Evolutionary conservation across 2,329 filamentous ascomycete species (phyloP).

Genomic region (Penicillium sp.): DNA sequence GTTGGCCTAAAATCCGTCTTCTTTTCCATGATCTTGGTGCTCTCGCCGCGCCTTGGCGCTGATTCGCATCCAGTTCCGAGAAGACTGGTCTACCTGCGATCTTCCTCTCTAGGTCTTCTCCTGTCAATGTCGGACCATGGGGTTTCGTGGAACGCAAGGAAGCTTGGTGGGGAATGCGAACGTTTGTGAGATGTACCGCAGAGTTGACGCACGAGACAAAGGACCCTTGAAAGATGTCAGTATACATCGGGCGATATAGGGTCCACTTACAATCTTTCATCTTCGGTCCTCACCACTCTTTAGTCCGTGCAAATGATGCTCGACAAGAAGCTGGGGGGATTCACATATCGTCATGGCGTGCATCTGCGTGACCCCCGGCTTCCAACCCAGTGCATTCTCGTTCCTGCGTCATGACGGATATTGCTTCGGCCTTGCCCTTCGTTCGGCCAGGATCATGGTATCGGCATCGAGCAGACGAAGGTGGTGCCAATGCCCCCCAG

Average conservation of each 20-base stretch:
- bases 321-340: background rate
- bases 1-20: no score
- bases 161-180: no score
- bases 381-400: background rate
- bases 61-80: no score
- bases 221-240: background rate
- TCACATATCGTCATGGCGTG: background rate
- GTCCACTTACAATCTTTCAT: background rate
- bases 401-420: background rate
- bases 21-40: no score
- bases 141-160: no score
- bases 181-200: background rate
- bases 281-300: background rate
- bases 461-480: background rate
- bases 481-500: background rate
- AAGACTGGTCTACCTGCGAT: no score
- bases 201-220: background rate
- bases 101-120: no score
- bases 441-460: background rate
- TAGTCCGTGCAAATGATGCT: background rate
- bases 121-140: no score
- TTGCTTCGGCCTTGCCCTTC: background rate
- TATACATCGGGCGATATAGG: background rate
- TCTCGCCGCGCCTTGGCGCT: no score
- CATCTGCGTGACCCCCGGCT: background rate